These are phyloP conservation scores for Nicotiana sylvestris DNA, from an alignment of 257 asterid species.

Conservation along the genomic window DNA sequence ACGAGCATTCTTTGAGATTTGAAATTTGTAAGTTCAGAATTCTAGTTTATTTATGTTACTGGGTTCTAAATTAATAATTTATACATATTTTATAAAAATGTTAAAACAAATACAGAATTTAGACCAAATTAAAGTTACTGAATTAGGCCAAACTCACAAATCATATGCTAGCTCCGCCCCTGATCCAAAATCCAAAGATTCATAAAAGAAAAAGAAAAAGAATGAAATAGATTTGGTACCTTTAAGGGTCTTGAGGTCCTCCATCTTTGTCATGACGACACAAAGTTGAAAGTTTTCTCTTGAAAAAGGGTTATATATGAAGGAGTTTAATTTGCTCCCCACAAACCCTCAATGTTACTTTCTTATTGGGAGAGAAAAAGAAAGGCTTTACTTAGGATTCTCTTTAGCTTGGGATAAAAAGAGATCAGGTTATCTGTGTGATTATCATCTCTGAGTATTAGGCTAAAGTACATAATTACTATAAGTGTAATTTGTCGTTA, in stretches of 20 bases:
- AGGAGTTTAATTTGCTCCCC: conserved; percentile 32
- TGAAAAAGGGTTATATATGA: neutral
- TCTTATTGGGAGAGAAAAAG: conserved; percentile 24
- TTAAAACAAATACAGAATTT: no score
- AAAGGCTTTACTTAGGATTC: conserved; percentile 51
- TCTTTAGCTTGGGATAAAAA: conserved; percentile 18
- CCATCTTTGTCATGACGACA: conserved; percentile 35
- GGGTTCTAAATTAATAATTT: no score
- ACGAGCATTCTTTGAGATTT: conserved; percentile 14
- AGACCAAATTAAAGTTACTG: no score
- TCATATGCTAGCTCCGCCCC: no score
- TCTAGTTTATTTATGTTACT: no score
- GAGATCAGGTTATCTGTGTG: neutral
- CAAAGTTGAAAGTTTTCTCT: conserved; percentile 30
- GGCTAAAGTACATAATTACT: neutral
- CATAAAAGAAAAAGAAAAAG: conserved; percentile 1
- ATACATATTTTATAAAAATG: no score
- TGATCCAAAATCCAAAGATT: neutral
- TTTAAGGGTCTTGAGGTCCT: conserved; percentile 20
- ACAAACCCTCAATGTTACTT: conserved; percentile 28
- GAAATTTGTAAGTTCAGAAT: no score
- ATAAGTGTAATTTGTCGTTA: neutral
- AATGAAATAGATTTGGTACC: neutral
- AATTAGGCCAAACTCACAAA: no score
- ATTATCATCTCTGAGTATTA: conserved; percentile 1